These are phyloP conservation scores for Casuarina glauca DNA, from an alignment of 306 rosid genomes.

Conservation along the genomic window DNA sequence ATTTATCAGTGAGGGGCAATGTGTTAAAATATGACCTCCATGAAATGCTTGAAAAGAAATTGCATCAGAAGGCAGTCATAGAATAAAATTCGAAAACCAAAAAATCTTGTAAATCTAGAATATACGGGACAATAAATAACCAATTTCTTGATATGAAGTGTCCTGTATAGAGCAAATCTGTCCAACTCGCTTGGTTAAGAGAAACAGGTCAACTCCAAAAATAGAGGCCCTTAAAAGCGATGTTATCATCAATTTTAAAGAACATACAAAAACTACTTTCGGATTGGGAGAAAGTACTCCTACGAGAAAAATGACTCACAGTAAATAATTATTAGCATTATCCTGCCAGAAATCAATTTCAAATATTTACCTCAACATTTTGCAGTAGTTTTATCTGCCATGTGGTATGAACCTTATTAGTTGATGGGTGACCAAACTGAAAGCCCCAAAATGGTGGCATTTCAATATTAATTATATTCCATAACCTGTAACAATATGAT, in stretches of 20 bases:
- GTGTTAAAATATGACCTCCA: not conserved
- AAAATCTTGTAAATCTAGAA: not conserved
- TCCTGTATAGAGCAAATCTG: not conserved
- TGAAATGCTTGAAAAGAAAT: not conserved
- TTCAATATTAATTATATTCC: constrained; percentile 32
- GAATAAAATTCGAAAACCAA: not conserved
- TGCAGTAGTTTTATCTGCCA: constrained; percentile 41
- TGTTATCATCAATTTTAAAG: constrained; percentile 18
- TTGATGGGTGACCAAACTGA: constrained; percentile 41
- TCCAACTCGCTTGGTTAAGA: constrained; percentile 3
- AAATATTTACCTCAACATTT: constrained; percentile 67
- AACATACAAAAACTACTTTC: constrained; percentile 37
- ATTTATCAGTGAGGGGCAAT: not conserved
- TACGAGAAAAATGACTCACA: constrained; percentile 34
- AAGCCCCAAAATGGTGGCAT: constrained; percentile 37
- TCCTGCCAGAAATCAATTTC: constrained; percentile 39
- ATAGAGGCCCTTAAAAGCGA: constrained; percentile 15
- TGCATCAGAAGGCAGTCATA: not conserved
- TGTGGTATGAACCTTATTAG: constrained; percentile 39
- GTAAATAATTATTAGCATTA: constrained; percentile 31
- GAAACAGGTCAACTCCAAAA: constrained; percentile 28
- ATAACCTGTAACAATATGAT: constrained; percentile 56
- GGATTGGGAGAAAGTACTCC: constrained; percentile 35
- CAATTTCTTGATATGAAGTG: not conserved
- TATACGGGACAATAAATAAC: not conserved